Base-by-base conservation (phyloP, 2,329 filamentous ascomycete genomes). In the Rugonectria rugulosa region DNA sequence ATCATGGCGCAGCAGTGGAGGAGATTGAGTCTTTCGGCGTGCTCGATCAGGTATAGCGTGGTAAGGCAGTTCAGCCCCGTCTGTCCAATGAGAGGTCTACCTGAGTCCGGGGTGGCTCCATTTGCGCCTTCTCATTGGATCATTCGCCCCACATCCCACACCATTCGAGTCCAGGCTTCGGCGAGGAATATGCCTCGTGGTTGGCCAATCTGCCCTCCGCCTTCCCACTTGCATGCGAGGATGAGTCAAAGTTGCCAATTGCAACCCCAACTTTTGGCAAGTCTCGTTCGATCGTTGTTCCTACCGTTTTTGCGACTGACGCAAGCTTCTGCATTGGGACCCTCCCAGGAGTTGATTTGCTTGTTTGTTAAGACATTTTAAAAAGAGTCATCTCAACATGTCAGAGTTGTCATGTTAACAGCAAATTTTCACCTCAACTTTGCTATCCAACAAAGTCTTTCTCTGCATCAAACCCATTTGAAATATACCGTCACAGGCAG, bases 21-120 rank as follows among this genome's bases (percentile, higher is more conserved):
- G 49, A 66, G 62, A 66, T 70, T 72, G 73, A 75, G 71, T 75
- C 73, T 68, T 76, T 77, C 75, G 75, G 75, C 75, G 75, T 77
- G 75, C 74, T 75, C 66, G 64, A 74, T 67, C 50, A 56, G 75
- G 75, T 31, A 59, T 75, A 74, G 75, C 67, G 71, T 44, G 4
- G 11, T 23, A 51, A 53, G 53, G 53, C 54, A 40, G 37, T 36
- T 15, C 41, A 17, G 31, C 38, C n/a, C 5, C 2, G 3, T 5
- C 0, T 3, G 27, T 12, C 75, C 72, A 76, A 75, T 75, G 20
- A 68, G 0, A 3, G 3, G 1, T 1, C 6, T n/a, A 2, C 0
- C 19, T 7, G 17, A 11, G 20, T 20, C 57, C 44, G 20, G 52
- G 63, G 58, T 61, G 51, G 46, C 32, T 46, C 34, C 20, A n/a